Evolutionary conservation across 192 early-diverging fungal genomes (phyloP), one percentile per base, ranked within the genome.

Genomic region (Gonapodya prolifera): DNA sequence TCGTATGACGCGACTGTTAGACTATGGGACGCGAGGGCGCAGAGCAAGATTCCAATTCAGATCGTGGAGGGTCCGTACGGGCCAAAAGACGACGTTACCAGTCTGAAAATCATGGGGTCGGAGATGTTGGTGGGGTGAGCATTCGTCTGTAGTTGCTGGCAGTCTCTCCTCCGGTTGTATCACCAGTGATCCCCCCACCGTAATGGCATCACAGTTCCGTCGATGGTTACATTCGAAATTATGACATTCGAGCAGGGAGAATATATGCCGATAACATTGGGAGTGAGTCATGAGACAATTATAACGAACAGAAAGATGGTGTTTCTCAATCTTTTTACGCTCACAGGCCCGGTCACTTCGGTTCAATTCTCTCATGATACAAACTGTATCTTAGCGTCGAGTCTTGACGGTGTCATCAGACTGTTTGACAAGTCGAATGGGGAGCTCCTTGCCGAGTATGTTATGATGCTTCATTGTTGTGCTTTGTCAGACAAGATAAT

Each of bases 391-490:
- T 82, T 95, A 16, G 91, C 89, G 0, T 90, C 88, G 32, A 87
- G 89, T 0, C 81, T 96, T 82, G 95, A 97, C 80, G 84, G 83
- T 78, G 91, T 90, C 0, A 81, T 95, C n/a, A 89, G 94, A 36
- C 80, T 99, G 71, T 89, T 99, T 83, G 95, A 98, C 81, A 89
- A 89, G 35, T 84, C 85, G 1, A 89, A 87, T 73, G 95, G 93
- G 0, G 85, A 85, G 13, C 77, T 93, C 36, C 83, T 95, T 32
- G 91, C 89, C 35, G 87, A 87, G 77, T 97, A 90, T 75, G 81
- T 78, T 18, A 17, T 2, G 34, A 45, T 34, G 28, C 8, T 35
- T 28, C 30, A 29, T 69, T 34, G 2, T 81, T n/a, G 0, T 78
- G 33, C 74, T 31, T 31, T 1, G 29, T 1, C 23, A 61, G n/a